A percentile compares a stretch with the other conserved stretches of the same genome.
These are phyloP conservation scores for Cubamyces lactineus DNA, from an alignment of 768 basidiomycete genomes.

Conservation along the genomic window DNA sequence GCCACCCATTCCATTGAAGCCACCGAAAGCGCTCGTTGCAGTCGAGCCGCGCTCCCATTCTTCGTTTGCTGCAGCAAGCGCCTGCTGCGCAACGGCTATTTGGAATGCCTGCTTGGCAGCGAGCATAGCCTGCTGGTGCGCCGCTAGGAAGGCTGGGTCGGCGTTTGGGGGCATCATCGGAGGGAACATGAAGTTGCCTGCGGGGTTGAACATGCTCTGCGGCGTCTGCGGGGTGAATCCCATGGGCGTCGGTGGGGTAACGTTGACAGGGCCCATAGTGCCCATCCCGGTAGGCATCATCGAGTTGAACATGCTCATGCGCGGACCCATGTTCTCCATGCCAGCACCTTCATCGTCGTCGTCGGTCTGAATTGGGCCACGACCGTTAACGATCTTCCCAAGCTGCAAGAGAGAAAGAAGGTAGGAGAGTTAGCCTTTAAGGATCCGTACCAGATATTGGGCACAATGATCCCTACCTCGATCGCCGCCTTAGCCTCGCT, in stretches of 20 bases:
- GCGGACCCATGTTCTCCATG: conserved; percentile 34
- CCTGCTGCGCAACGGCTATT: conserved; percentile 88
- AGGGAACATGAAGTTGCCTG: conserved; percentile 31
- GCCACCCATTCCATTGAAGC: conserved; percentile 22
- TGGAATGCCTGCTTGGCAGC: conserved; percentile 89
- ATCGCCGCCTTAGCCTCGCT: conserved; percentile 86
- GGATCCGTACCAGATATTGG: not conserved
- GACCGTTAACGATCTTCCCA: conserved; percentile 86
- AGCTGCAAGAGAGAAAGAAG: conserved; percentile 50
- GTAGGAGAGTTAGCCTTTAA: not conserved
- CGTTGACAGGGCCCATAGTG: conserved; percentile 29
- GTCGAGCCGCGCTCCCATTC: conserved; percentile 87
- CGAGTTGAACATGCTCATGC: conserved; percentile 43
- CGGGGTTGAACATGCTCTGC: conserved; percentile 39
- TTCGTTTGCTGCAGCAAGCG: conserved; percentile 85
- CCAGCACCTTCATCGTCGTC: conserved; percentile 38
- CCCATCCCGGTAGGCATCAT: conserved; percentile 29
- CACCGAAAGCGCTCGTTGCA: conserved; percentile 37
- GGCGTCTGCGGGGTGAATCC: conserved; percentile 23
- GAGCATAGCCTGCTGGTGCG: conserved; percentile 89
- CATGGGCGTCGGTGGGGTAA: conserved; percentile 27
- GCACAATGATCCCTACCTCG: conserved; percentile 59
- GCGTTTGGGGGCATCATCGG: conserved; percentile 40
- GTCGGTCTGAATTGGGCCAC: conserved; percentile 53
- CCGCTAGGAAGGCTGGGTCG: conserved; percentile 65